Base-by-base conservation (phyloP, 257 asterid genomes). In the Apocynum venetum region DNA sequence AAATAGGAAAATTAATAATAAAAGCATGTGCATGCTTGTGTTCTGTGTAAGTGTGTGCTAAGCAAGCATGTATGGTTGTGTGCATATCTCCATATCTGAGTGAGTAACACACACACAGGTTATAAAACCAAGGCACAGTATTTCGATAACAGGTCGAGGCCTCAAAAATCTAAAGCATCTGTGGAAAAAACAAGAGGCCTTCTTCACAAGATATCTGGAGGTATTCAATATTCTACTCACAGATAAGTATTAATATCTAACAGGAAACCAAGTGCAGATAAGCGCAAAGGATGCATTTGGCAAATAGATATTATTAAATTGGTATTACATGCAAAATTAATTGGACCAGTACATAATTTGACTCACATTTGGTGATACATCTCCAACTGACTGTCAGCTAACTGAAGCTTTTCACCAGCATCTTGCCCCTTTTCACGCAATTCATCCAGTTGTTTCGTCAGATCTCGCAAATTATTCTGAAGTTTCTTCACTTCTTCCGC, bases 361-460 rank as follows among this genome's bases (percentile, higher is more conserved):
- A 85, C 96, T 89, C 84, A 96, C 99, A 96, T 89, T 80, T 83
- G 90, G 81, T 93, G 98, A 87, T 96, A 96, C 40, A 94, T 90
- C 92, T 84, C 97, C 88, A 96, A 85, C 80, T 96, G 92, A 90
- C 94, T 93, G 91, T 93, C 99, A 84, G 91, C 97, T 76, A 96
- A 86, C 85, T 96, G 96, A 86, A 91, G 92, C 80, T 89, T 96
- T 78, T 92, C 98, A 78, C 97, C 97, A 72, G 93, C 93, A 82
- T 86, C 94, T 80, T 87, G 90, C 75, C 92, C 87, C 88, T 91
- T 91, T 75, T 87, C 91, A 70, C 92, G 94, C 88, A 93, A 82
- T 41, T 88, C 91, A 71, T 96, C 92, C 85, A 96, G 91, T 87
- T 91, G 95, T 87, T 85, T 89, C 12, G 92, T 82, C 83, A 91